Conservation (phyloP, 139 green algal genomes). For the Coelastrella sp. region DNA sequence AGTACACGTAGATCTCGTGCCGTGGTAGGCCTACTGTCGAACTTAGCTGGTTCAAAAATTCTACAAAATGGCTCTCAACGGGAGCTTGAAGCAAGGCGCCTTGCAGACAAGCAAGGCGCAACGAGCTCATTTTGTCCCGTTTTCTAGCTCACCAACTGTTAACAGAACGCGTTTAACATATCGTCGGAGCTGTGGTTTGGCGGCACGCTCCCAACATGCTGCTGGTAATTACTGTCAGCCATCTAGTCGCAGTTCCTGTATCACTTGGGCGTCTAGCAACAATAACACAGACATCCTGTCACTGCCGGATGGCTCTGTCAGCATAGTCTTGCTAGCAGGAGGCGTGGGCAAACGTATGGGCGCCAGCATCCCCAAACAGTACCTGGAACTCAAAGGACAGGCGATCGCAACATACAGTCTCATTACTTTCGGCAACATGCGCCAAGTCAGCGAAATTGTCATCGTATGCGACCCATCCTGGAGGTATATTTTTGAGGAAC, state of each 20-base stretch:
- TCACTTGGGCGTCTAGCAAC: not conserved
- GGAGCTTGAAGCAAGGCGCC: not conserved
- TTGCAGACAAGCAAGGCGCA: not conserved
- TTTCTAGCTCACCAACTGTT: not conserved
- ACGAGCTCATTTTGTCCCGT: not conserved
- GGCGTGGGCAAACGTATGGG: slow-evolving; percentile 98
- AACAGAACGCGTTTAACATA: too few species aligned
- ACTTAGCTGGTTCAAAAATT: too few species aligned
- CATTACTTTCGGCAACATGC: slow-evolving; percentile 88
- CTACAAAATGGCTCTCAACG: not conserved
- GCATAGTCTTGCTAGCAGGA: slow-evolving; percentile 91
- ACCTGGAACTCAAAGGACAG: slow-evolving; percentile 89
- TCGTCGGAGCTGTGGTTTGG: too few species aligned
- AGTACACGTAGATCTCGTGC: too few species aligned
- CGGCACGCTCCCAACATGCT: not conserved
- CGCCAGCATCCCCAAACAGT: slow-evolving; percentile 97
- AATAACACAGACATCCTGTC: not conserved
- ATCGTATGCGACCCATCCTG: slow-evolving; percentile 94
- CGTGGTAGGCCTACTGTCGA: too few species aligned
- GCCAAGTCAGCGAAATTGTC: slow-evolving; percentile 88
- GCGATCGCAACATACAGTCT: slow-evolving; percentile 91
- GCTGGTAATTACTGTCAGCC: not conserved
- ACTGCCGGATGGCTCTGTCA: slow-evolving; percentile 70
- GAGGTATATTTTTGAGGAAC: slow-evolving; percentile 71
- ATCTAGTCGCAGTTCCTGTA: not conserved